Evolutionary conservation across 2,329 filamentous ascomycete species (phyloP).

Genomic region (Diaporthe citrichinensis): DNA sequence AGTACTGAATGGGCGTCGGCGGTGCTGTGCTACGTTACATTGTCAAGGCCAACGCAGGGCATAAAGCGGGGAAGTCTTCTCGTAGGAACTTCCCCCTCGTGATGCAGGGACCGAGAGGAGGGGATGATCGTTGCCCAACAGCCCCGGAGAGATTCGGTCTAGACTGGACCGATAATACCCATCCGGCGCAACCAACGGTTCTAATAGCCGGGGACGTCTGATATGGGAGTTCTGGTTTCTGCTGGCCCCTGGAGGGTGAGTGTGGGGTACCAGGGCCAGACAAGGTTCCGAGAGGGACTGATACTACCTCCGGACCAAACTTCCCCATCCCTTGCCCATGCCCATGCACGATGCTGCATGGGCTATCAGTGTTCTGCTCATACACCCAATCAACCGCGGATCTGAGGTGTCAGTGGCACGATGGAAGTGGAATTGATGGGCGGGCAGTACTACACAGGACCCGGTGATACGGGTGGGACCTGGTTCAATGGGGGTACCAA

Average conservation of each 20-base stretch:
- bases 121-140: slow-evolving; percentile 16
- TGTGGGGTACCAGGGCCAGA: slow-evolving; percentile 29
- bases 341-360: slow-evolving; percentile 29
- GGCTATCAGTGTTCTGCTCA: slow-evolving; percentile 12
- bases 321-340: not conserved
- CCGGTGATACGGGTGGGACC: slow-evolving; percentile 34
- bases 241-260: not conserved
- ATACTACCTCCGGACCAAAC: not conserved
- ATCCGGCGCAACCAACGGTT: not conserved
- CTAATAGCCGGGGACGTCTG: not conserved
- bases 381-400: slow-evolving; percentile 25
- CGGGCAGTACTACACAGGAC: not conserved
- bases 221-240: not conserved
- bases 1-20: not conserved
- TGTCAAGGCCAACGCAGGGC: not conserved
- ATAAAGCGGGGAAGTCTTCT: slow-evolving; percentile 26
- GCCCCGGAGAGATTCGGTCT: not conserved
- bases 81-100: not conserved
- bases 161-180: slow-evolving; percentile 2
- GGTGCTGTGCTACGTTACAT: slow-evolving; percentile 34
- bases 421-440: slow-evolving; percentile 22
- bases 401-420: slow-evolving; percentile 18
- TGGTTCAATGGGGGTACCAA: slow-evolving; percentile 7
- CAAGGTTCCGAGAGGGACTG: not conserved
- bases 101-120: slow-evolving; percentile 23